These are phyloP conservation scores for Silene conica DNA, from an alignment of 148 eudicot species.

Conservation along the genomic window DNA sequence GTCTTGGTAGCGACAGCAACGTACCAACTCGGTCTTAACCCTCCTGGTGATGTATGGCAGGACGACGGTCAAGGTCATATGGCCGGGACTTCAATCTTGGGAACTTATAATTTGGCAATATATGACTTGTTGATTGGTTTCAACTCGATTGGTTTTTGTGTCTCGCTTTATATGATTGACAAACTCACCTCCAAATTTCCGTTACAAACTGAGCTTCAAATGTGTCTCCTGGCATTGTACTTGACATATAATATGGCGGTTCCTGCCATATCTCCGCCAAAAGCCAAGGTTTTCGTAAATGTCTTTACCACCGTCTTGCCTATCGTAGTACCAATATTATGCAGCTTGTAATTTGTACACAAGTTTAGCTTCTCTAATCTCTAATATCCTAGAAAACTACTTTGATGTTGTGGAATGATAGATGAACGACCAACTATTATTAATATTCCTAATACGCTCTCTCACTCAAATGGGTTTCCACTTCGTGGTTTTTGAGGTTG, in stretches of 20 bases:
- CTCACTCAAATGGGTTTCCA: no score
- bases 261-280: not conserved
- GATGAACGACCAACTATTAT: no score
- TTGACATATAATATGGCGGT: constrained; percentile 27
- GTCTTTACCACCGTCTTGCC: not conserved
- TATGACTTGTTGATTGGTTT: constrained; percentile 31
- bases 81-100: constrained; percentile 53
- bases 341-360: no score
- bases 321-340: not conserved
- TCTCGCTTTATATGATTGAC: constrained; percentile 41
- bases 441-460: no score
- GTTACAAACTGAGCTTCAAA: constrained; percentile 35
- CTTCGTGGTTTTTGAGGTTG: no score
- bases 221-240: constrained; percentile 35
- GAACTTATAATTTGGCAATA: constrained; percentile 2
- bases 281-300: not conserved
- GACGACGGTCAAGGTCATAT: constrained; percentile 28
- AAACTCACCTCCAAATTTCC: constrained; percentile 42
- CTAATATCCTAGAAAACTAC: no score
- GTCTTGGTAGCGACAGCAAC: constrained; percentile 56
- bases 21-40: constrained; percentile 49
- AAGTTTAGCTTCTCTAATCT: no score
- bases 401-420: no score
- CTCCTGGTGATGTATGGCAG: constrained; percentile 65
- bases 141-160: constrained; percentile 44